These are phyloP conservation scores for Leccinum obscurum DNA, from an alignment of 768 basidiomycete species.

Conservation along the genomic window DNA sequence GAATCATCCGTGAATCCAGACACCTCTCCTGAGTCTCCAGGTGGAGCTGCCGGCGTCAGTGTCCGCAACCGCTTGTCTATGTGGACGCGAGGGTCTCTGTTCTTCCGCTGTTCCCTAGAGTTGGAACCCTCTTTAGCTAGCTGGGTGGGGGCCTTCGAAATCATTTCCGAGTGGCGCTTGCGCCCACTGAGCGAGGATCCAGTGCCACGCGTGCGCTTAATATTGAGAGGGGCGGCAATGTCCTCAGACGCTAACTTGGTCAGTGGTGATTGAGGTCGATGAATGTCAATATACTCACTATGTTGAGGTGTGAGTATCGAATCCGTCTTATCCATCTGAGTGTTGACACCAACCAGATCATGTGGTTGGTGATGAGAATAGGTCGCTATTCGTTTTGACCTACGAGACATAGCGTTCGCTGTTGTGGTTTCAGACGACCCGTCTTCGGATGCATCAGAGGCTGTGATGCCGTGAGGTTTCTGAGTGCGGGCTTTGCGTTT, in stretches of 20 bases:
- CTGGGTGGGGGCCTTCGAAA: neutral
- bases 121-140: neutral
- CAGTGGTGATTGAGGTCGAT: neutral
- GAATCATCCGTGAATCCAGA: neutral
- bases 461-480: constrained; percentile 15
- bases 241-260: neutral
- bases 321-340: neutral
- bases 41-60: constrained; percentile 1
- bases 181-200: neutral
- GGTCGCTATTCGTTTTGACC: constrained; percentile 14
- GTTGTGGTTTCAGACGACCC: constrained; percentile 9
- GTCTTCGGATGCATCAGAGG: constrained; percentile 26
- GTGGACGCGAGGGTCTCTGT: constrained; percentile 1
- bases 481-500: constrained; percentile 29
- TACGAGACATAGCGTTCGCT: constrained; percentile 6
- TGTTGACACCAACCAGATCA: neutral
- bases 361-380: constrained; percentile 1
- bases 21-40: neutral
- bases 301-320: neutral
- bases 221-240: neutral
- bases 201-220: neutral
- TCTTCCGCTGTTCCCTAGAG: constrained; percentile 1
- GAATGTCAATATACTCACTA: neutral
- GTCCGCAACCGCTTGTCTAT: constrained; percentile 16
- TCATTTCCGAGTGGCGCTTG: neutral